Evolutionary conservation across 116 monocot genomes (phyloP), one percentile per base, ranked within the genome.

Genomic region (Posidonia oceanica): DNA sequence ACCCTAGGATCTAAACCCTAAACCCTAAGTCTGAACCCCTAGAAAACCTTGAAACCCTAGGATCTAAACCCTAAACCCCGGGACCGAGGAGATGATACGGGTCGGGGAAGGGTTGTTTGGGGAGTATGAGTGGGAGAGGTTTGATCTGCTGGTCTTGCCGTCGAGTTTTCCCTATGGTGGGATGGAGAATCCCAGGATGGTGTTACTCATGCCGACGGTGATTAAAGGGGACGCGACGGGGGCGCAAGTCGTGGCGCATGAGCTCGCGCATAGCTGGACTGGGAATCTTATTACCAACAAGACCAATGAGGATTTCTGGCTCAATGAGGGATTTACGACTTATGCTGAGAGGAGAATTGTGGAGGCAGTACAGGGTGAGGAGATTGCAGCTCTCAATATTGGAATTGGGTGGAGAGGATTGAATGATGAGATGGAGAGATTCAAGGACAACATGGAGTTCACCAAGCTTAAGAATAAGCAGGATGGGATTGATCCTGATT

Each of bases 211-310:
- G 0, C 95, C 95, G 14, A 88, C 87, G 1, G 91, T 96, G 17
- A 91, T 96, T 74, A 83, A 79, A 60, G 95, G 95, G 40, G 91
- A 96, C 51, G 91, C 73, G 4, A 77, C 83, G 0, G 95, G 95
- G n/a, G 91, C 91, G 2, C 95, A 91, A 80, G 91, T 96, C 39
- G 91, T 96, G 29, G 91, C 91, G 10, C 95, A 96, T 54, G 95
- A 96, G 76, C 95, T 96, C 36, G 95, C 95, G 3, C 95, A 96
- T 40, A 96, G 95, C 81, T 96, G 95, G 95, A 96, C 91, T 0
- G 95, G 95, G 23, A 96, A 96, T 69, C 81, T 96, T 6, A 96
- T 96, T 59, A 96, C 95, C 36, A 96, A 96, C 83, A 91, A 88
- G 80, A 91, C 86, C 67, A 91, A 96, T 59, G 88, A 91, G 75